Evolutionary conservation across 2,329 filamentous ascomycete species (phyloP).

Genomic region (Colletotrichum costaricense): DNA sequence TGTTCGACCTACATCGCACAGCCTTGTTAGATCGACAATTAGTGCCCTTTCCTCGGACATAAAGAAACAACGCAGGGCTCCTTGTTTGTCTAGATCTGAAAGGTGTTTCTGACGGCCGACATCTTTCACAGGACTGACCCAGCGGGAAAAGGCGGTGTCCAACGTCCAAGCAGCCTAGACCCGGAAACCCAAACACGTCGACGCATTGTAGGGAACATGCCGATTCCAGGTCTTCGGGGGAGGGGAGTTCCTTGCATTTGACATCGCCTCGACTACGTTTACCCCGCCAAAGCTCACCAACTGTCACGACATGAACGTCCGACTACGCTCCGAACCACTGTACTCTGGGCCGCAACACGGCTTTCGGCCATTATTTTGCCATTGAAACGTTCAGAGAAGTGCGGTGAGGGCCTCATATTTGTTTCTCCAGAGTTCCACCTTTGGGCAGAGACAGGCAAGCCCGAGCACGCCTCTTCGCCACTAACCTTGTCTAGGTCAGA

Average conservation of each 20-base stretch:
- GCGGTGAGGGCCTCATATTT: conserved; percentile 8
- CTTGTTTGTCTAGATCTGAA: background rate
- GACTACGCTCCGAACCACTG: background rate
- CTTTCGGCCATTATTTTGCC: background rate
- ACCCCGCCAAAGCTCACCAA: background rate
- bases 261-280: background rate
- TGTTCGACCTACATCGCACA: background rate
- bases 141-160: conserved; percentile 32
- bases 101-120: conserved; percentile 7
- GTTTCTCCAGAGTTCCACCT: conserved; percentile 7
- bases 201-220: conserved; percentile 27
- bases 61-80: conserved; percentile 10
- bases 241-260: conserved; percentile 5
- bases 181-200: conserved; percentile 22
- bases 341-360: background rate
- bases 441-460: background rate
- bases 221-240: conserved; percentile 1
- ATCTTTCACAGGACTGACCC: conserved; percentile 24
- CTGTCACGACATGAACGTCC: conserved; percentile 10
- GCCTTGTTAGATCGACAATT: conserved; percentile 24
- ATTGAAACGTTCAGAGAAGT: too few species aligned
- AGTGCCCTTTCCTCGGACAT: conserved; percentile 1
- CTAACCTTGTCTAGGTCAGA: background rate
- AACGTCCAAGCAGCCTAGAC: background rate
- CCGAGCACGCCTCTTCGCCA: conserved; percentile 6